Evolutionary conservation across 139 green algal species (phyloP).

Genomic region (Diplosphaera chodatii): DNA sequence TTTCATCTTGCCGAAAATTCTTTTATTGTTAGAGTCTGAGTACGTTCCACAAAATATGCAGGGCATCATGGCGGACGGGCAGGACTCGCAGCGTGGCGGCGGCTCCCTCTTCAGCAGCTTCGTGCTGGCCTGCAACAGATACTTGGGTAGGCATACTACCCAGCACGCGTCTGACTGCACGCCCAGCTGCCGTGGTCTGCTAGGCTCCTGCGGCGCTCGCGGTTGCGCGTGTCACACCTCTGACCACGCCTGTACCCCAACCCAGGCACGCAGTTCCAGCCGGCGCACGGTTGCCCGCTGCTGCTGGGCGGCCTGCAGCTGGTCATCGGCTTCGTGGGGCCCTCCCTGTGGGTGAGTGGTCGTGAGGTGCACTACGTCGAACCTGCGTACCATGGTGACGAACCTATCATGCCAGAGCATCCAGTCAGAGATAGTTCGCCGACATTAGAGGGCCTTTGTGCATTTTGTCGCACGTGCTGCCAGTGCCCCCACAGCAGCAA

Average conservation of each 20-base stretch:
- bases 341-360: background rate
- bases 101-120: background rate
- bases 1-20: constrained; percentile 13
- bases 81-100: too few species aligned
- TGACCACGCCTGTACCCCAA: background rate
- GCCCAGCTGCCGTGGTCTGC: background rate
- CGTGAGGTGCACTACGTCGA: too few species aligned
- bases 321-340: background rate
- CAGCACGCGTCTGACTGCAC: background rate
- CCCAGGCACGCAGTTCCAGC: background rate
- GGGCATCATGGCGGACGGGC: background rate
- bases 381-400: too few species aligned
- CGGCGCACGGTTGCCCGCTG: background rate
- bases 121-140: background rate
- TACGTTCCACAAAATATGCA: constrained; percentile 37
- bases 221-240: background rate
- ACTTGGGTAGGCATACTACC: background rate
- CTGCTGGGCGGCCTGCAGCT: background rate
- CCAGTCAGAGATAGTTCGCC: too few species aligned
- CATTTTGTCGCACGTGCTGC: too few species aligned
- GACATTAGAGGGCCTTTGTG: too few species aligned
- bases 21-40: constrained; percentile 45
- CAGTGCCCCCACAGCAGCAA: too few species aligned
- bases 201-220: too few species aligned
- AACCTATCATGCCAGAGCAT: too few species aligned